Evolutionary conservation across 495 filamentous ascomycete species (phyloP), one percentile per base, ranked within the genome.

Genomic region (Aspergillus haitiensis): DNA sequence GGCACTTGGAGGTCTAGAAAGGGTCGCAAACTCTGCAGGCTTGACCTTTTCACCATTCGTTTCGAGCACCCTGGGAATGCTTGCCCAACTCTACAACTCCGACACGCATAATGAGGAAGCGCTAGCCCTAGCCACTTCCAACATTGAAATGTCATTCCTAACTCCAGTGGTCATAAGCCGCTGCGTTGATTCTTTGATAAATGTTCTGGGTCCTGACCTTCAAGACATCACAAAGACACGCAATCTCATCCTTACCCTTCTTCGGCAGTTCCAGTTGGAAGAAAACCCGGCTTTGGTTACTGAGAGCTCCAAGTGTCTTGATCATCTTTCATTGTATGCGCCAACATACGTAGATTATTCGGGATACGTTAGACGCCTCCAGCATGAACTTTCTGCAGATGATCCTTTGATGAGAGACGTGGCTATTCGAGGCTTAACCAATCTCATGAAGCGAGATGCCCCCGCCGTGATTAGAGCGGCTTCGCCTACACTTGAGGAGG

Each of bases 181-280:
- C 57, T 91, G 92, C 61, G 86, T 97, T n/a, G 93, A 99, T 69
- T 92, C 93, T 33, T 77, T 96, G 7, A 91, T 99, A 74, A 97
- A 97, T 64, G 94, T 98, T 13, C 82, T 99, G 7, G 94, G 94
- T 0, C 94, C 94, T 0, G 95, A 98, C 67, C 77, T 99, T 7
- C 94, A 98, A 72, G 94, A 98, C 61, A 87, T 93, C 62, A 83
- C 82, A n/a, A 97, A 96, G 73, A 88, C 90, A 6, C 82, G 94
- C 49, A 92, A 97, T 67, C 78, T 98, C 21, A 95, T 98, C 52
- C 78, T 97, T 58, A 96, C 87, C 0, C 83, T 98, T 1, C 86
- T 96, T 21, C 81, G 84, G 2, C 90, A 93, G 63, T 93, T 97
- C 68, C 86, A 91, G 58, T 76, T 84, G 16, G 95, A 99, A 68